These are phyloP conservation scores for Phytophthora hibernalis DNA, from an alignment of 352 stramenopile genomes.

Conservation along the genomic window DNA sequence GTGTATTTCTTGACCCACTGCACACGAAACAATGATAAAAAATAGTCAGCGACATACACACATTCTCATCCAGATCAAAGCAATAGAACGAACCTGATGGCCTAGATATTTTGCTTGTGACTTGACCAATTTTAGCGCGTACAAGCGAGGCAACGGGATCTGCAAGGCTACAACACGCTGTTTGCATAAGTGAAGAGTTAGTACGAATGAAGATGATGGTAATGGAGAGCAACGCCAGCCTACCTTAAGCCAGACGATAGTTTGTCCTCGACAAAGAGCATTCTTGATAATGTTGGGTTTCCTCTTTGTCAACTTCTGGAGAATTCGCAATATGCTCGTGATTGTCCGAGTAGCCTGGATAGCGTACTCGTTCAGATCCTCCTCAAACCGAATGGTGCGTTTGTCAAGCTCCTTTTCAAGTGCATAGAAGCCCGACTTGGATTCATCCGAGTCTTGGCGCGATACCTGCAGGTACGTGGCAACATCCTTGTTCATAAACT, in stretches of 20 bases:
- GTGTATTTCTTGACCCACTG: constrained; percentile 90
- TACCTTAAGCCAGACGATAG: constrained; percentile 87
- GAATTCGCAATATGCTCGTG: constrained; percentile 76
- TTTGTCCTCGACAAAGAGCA: constrained; percentile 70
- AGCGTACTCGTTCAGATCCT: constrained; percentile 76
- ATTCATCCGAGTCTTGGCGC: constrained; percentile 58
- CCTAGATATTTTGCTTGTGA: constrained; percentile 87
- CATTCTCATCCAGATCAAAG: background rate
- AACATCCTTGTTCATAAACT: constrained; percentile 91
- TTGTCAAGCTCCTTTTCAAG: constrained; percentile 74
- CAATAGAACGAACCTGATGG: constrained; percentile 54
- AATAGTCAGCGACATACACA: background rate
- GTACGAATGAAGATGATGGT: background rate
- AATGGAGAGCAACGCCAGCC: background rate
- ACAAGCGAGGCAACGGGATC: constrained; percentile 69
- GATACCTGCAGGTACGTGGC: constrained; percentile 80
- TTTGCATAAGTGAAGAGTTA: constrained; percentile 10
- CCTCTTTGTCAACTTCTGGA: constrained; percentile 87
- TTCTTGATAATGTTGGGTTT: constrained; percentile 89
- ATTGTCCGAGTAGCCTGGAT: constrained; percentile 76
- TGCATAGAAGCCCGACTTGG: constrained; percentile 59
- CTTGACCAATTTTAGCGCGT: constrained; percentile 87
- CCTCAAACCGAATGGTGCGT: constrained; percentile 61
- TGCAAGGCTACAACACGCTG: constrained; percentile 77
- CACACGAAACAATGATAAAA: constrained; percentile 15